These are phyloP conservation scores for Yamadazyma dushanensis DNA, from an alignment of 1,139 yeast genomes.

Conservation along the genomic window DNA sequence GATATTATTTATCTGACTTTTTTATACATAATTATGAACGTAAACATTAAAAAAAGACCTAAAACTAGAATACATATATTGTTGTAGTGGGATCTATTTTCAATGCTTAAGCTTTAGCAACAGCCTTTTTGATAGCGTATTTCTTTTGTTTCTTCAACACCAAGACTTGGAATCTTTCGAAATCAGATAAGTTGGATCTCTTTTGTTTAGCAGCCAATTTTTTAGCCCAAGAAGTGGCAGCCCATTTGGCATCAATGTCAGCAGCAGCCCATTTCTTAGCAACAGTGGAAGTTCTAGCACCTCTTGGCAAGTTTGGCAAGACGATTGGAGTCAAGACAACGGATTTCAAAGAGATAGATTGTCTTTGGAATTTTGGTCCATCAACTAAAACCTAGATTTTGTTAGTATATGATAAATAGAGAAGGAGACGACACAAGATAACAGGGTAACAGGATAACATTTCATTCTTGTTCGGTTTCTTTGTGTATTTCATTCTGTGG, in stretches of 20 bases:
- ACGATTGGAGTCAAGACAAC: slow-evolving; percentile 92
- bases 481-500: not conserved
- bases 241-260: slow-evolving; percentile 88
- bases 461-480: not conserved
- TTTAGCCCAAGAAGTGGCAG: slow-evolving; percentile 94
- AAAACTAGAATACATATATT: slow-evolving; percentile 37
- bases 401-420: slow-evolving; percentile 24
- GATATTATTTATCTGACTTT: slow-evolving; percentile 21
- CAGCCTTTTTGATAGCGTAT: slow-evolving; percentile 82
- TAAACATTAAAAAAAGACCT: slow-evolving; percentile 34
- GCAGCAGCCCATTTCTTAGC: slow-evolving; percentile 93
- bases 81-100: slow-evolving; percentile 17
- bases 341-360: slow-evolving; percentile 75
- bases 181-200: slow-evolving; percentile 91
- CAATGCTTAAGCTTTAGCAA: slow-evolving; percentile 73
- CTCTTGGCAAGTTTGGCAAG: slow-evolving; percentile 86
- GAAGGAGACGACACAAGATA: too few species aligned
- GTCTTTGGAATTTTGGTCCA: slow-evolving; percentile 96
- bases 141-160: slow-evolving; percentile 97
- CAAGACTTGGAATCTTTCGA: slow-evolving; percentile 99
- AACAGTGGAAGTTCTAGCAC: slow-evolving; percentile 84
- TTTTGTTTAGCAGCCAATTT: slow-evolving; percentile 92
- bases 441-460: too few species aligned
- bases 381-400: slow-evolving; percentile 75
- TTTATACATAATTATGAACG: slow-evolving; percentile 24